Evolutionary conservation across 202 grass and related monocot genomes (phyloP).

Genomic region (Panicum hallii): DNA sequence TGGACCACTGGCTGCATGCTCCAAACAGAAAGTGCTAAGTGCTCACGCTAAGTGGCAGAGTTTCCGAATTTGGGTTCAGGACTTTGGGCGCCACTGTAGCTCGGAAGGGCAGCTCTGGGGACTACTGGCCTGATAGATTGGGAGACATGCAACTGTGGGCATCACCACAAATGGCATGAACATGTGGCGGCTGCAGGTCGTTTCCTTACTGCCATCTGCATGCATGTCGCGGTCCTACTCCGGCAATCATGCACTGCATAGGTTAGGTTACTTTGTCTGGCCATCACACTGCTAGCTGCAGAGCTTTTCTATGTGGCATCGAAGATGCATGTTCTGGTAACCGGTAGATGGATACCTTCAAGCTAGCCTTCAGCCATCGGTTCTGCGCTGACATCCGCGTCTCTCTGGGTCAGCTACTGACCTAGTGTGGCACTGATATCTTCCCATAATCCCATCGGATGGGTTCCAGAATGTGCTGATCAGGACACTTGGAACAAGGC

Average conservation of each 20-base stretch:
- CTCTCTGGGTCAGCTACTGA: not conserved
- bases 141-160: conserved; percentile 4
- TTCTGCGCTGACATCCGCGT: not conserved
- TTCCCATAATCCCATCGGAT: not conserved
- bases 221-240: not conserved
- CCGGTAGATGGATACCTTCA: conserved; percentile 9
- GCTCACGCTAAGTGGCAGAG: conserved; percentile 15
- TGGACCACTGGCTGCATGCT: not conserved
- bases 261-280: not conserved
- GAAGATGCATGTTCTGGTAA: conserved; percentile 7
- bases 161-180: conserved; percentile 8
- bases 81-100: not conserved
- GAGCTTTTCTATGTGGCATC: not conserved
- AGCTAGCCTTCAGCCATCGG: not conserved
- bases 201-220: conserved; percentile 29
- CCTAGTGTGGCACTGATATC: not conserved
- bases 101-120: not conserved
- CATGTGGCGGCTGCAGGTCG: conserved; percentile 32
- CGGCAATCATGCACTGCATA: conserved; percentile 21
- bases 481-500: not conserved
- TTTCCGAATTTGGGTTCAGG: conserved; percentile 30
- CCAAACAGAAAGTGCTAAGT: conserved; percentile 10
- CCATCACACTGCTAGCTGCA: not conserved
- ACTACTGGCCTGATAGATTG: not conserved
- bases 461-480: conserved; percentile 31